A percentile compares a stretch with the other conserved stretches of the same genome.
Evolutionary conservation across 306 rosid genomes (phyloP).

Genomic region (Citrullus colocynthis): DNA sequence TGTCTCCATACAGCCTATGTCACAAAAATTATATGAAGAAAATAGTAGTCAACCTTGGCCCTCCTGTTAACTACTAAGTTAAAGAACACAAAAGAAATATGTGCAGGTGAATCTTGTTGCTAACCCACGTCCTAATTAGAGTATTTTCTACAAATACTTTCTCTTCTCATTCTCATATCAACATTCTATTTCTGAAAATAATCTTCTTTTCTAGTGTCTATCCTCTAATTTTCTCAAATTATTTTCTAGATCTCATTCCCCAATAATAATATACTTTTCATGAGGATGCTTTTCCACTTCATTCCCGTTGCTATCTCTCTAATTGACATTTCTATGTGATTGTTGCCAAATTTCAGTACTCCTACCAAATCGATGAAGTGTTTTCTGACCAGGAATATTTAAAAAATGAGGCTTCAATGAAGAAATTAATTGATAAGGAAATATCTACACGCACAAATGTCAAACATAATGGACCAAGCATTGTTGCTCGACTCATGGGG

Average conservation of each 20-base stretch:
- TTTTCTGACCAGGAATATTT: constrained; percentile 28
- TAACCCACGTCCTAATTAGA: not conserved
- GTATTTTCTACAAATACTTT: not conserved
- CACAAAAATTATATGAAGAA: not conserved
- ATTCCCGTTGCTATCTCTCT: not conserved
- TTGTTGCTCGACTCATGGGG: constrained; percentile 98
- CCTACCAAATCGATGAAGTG: constrained; percentile 45
- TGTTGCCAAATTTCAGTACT: constrained; percentile 26
- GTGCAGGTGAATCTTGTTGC: not conserved
- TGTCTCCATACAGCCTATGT: not conserved
- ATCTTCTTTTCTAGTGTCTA: not conserved
- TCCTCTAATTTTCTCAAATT: not conserved
- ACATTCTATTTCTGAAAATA: not conserved
- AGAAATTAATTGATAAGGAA: constrained; percentile 77
- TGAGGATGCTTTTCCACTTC: not conserved
- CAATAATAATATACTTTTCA: not conserved
- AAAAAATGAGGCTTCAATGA: constrained; percentile 63
- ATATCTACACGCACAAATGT: constrained; percentile 43
- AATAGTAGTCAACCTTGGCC: not conserved
- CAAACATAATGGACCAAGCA: constrained; percentile 59
- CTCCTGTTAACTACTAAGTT: not conserved
- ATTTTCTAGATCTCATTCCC: not conserved
- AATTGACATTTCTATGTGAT: constrained; percentile 12
- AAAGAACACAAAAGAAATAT: not conserved
- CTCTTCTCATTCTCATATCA: not conserved